phyloP scores from a whole-genome alignment of 179 eudicot genomes.

The Silene noctiflora region DNA sequence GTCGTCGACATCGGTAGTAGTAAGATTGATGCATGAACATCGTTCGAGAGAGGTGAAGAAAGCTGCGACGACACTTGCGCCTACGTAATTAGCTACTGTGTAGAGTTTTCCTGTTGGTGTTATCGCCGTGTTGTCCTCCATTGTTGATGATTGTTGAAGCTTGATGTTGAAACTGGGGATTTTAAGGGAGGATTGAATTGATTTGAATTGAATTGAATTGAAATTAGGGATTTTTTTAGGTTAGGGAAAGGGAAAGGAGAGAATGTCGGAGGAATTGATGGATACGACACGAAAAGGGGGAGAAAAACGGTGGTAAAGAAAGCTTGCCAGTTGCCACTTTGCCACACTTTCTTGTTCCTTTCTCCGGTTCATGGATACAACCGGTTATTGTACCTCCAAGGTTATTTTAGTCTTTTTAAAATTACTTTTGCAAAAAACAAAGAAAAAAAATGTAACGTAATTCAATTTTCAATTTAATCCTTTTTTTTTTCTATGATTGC shows the following conservation, averaged over 20 bases:
- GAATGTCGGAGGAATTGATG: neutral
- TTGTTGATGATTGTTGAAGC: neutral
- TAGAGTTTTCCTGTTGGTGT: conserved; percentile 34
- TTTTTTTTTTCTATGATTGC: too few relatives aligned
- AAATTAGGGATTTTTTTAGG: neutral
- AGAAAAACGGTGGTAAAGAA: too few relatives aligned
- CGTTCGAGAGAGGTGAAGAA: conserved; percentile 62
- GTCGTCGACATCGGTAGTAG: conserved; percentile 48
- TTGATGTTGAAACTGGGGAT: too few relatives aligned
- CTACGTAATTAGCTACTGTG: conserved; percentile 50
- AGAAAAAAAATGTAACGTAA: too few relatives aligned
- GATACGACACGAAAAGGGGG: neutral
- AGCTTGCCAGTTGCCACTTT: too few relatives aligned
- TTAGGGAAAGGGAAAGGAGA: neutral
- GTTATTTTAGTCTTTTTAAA: too few relatives aligned
- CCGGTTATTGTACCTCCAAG: too few relatives aligned
- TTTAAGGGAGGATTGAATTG: neutral
- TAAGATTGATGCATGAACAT: conserved; percentile 59
- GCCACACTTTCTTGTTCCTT: too few relatives aligned
- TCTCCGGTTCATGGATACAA: too few relatives aligned
- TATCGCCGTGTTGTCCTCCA: conserved; percentile 28
- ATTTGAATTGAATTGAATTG: neutral
- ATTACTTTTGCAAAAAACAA: too few relatives aligned
- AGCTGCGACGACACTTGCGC: conserved; percentile 54
- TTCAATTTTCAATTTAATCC: too few relatives aligned